Percentiles rank a stretch among this genome's conserved stretches.
Conservation (phyloP, 768 basidiomycete species). For the Rhodotorula diobovata region DNA sequence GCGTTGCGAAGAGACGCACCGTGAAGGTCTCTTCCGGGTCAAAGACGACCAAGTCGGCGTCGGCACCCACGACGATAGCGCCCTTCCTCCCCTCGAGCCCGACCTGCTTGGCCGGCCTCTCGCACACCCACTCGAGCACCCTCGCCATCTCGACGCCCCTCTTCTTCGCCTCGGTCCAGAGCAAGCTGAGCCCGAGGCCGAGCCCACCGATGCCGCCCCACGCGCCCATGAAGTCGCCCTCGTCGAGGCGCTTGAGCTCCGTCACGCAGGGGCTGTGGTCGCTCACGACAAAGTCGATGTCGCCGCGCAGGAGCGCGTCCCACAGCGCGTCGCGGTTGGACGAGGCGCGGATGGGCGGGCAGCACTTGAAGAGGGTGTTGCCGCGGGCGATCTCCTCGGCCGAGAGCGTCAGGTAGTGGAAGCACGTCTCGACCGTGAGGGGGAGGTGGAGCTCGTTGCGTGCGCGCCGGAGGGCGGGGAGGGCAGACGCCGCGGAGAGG, state of each 20-base stretch:
- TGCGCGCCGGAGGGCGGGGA: slow-evolving; percentile 70
- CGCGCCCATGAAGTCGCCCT: slow-evolving; percentile 76
- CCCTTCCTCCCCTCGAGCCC: slow-evolving; percentile 70
- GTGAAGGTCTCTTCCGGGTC: slow-evolving; percentile 54
- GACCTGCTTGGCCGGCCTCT: slow-evolving; percentile 72
- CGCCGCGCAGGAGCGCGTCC: slow-evolving; percentile 72
- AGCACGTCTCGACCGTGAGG: slow-evolving; percentile 92
- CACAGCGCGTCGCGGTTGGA: slow-evolving; percentile 71
- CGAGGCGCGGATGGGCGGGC: slow-evolving; percentile 78
- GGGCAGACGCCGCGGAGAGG: slow-evolving; percentile 76
- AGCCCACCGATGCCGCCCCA: slow-evolving; percentile 95
- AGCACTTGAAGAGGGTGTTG: slow-evolving; percentile 85
- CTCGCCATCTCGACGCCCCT: slow-evolving; percentile 59
- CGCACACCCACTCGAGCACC: slow-evolving; percentile 71
- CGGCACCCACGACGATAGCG: slow-evolving; percentile 63
- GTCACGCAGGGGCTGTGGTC: slow-evolving; percentile 70
- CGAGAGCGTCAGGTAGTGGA: slow-evolving; percentile 83
- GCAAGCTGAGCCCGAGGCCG: slow-evolving; percentile 77
- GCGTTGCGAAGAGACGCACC: slow-evolving; percentile 43
- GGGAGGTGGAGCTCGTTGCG: slow-evolving; percentile 57
- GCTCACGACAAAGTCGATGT: slow-evolving; percentile 88
- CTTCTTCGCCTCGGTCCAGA: slow-evolving; percentile 78
- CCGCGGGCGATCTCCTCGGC: slow-evolving; percentile 69
- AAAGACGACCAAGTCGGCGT: slow-evolving; percentile 84
- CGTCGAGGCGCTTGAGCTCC: slow-evolving; percentile 67